A percentile compares a stretch with the other conserved stretches of the same genome.
These are phyloP conservation scores for Dactylonectria estremocensis DNA, from an alignment of 2,329 filamentous ascomycete genomes.

Conservation along the genomic window DNA sequence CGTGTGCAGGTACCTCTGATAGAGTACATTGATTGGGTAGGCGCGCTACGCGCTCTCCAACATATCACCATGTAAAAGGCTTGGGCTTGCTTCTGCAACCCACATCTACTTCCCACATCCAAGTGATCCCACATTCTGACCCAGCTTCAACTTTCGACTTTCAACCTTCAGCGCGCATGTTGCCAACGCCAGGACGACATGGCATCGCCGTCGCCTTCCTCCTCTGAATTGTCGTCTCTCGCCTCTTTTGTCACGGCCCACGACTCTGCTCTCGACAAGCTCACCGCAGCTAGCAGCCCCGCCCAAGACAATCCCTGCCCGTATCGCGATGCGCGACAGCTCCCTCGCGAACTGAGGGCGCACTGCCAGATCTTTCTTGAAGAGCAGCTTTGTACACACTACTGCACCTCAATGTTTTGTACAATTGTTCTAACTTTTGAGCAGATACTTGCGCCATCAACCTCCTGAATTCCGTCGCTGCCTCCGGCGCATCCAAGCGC, in stretches of 20 bases:
- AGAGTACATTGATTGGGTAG: conserved; percentile 32
- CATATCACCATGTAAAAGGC: conserved; percentile 38
- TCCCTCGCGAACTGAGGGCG: conserved; percentile 76
- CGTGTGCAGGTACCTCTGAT: conserved; percentile 21
- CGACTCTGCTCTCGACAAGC: conserved; percentile 47
- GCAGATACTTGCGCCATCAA: conserved; percentile 66
- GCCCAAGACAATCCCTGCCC: conserved; percentile 48
- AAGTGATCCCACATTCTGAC: conserved; percentile 3
- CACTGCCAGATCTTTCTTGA: conserved; percentile 82
- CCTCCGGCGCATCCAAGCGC: conserved; percentile 61
- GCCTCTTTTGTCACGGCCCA: conserved; percentile 56
- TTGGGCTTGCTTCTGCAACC: conserved; percentile 10
- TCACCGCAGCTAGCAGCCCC: conserved; percentile 57
- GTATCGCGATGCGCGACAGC: conserved; percentile 68
- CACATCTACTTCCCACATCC: conserved; percentile 13
- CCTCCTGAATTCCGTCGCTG: conserved; percentile 76
- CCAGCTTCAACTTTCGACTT: neutral
- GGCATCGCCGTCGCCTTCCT: conserved; percentile 39
- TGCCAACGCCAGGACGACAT: conserved; percentile 37
- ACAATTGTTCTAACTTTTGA: conserved; percentile 9
- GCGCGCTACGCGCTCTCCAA: conserved; percentile 20
- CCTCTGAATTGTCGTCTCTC: conserved; percentile 49
- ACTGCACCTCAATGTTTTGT: neutral
- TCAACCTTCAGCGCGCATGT: conserved; percentile 29
- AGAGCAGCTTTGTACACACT: conserved; percentile 76